A percentile compares a stretch with the other conserved stretches of the same genome.
These are phyloP conservation scores for Phaeophleospora eucalypticola DNA, from an alignment of 2,329 filamentous ascomycete genomes.

Conservation along the genomic window DNA sequence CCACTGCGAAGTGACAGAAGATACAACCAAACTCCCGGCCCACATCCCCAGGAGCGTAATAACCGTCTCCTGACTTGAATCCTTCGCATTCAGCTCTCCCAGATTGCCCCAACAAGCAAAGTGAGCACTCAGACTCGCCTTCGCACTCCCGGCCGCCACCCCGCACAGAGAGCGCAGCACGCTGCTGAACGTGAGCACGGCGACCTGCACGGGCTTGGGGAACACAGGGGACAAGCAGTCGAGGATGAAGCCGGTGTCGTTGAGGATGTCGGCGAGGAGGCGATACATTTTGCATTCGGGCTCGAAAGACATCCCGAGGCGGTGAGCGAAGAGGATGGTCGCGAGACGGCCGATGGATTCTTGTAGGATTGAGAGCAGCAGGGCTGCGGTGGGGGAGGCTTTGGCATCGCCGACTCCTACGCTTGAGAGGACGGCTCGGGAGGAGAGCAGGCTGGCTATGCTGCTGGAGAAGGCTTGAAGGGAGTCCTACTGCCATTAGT, in stretches of 20 bases:
- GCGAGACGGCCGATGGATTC: constrained; percentile 76
- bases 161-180: constrained; percentile 71
- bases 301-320: constrained; percentile 75
- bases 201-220: constrained; percentile 54
- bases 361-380: constrained; percentile 78
- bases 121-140: constrained; percentile 85
- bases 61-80: constrained; percentile 91
- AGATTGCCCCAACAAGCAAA: constrained; percentile 85
- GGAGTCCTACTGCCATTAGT: constrained; percentile 54
- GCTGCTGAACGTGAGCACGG: constrained; percentile 57
- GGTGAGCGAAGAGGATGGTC: constrained; percentile 81
- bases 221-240: constrained; percentile 76
- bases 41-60: constrained; percentile 86
- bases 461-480: constrained; percentile 81
- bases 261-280: constrained; percentile 81
- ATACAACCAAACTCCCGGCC: constrained; percentile 76
- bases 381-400: constrained; percentile 73
- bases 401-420: constrained; percentile 80
- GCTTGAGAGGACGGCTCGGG: constrained; percentile 69
- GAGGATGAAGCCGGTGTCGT: constrained; percentile 80
- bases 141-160: constrained; percentile 83
- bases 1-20: constrained; percentile 63
- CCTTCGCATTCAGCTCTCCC: constrained; percentile 90
- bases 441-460: constrained; percentile 74
- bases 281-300: constrained; percentile 89